Evolutionary conservation across 768 basidiomycete genomes (phyloP), one percentile per base, ranked within the genome.

Genomic region (Rhodosporidiobolus sp.): DNA sequence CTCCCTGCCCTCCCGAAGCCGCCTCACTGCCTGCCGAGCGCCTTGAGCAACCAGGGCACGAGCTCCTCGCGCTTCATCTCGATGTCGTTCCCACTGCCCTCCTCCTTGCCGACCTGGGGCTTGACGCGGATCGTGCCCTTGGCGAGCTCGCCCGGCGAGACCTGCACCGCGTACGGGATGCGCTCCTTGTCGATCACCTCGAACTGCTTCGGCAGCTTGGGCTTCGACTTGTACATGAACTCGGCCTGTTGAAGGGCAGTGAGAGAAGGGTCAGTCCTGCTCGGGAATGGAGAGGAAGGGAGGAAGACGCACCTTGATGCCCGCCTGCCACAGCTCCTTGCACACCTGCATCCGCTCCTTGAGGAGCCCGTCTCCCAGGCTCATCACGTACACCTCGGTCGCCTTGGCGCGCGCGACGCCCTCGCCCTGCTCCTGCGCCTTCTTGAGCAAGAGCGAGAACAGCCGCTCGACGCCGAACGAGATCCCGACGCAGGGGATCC

Each of bases 331-430:
- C 64, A 98, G 82, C 81, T 92, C 87, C 72, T 86, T 87, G 35
- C 89, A 90, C 28, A 98, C 85, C 77, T 80, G 83, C 74, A 98
- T 88, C 17, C 95, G 86, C 83, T 96, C 93, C 78, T 87, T 86
- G 62, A 98, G 82, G 70, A 97, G 79, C 4, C 94, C 92, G 79
- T 93, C 92, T 12, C 94, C 94, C 46, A 93, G 88, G 32, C 89
- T 88, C 84, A 98, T 88, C 57, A 98, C 92, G 81, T 89, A 99
- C 32, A 89, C 94, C 86, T 96, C 90, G 55, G 93, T 95, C 79
- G 90, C 88, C 83, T 95, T 98, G 20, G 75, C 77, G 59, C 80
- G 79, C 45, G 79, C 75, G 4, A 70, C 88, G 74, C 85, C 85
- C 17, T 87, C 85, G 87, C 74, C 75, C 53, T 63, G 30, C 54